These are phyloP conservation scores for Gossypium thurberi DNA, from an alignment of 345 rosid species.

Conservation along the genomic window DNA sequence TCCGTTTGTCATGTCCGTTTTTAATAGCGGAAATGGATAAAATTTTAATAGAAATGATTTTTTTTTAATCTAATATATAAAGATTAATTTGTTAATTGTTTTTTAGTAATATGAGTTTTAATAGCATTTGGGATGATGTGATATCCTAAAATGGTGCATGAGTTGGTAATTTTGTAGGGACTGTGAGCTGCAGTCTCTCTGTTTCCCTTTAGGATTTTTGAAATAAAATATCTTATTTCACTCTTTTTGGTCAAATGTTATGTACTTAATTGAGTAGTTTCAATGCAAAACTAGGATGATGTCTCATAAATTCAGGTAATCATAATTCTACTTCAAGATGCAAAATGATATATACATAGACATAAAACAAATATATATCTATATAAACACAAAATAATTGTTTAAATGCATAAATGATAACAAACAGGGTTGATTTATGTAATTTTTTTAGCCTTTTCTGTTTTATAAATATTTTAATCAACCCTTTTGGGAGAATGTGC, in stretches of 20 bases:
- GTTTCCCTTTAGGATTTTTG: too few relatives aligned
- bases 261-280: not conserved
- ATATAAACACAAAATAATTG: too few relatives aligned
- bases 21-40: too few relatives aligned
- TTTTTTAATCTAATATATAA: too few relatives aligned
- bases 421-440: too few relatives aligned
- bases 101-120: too few relatives aligned
- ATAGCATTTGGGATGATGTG: too few relatives aligned
- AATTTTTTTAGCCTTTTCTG: not conserved
- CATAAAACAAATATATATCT: not conserved
- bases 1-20: too few relatives aligned
- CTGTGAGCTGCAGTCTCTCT: too few relatives aligned
- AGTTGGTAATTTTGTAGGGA: too few relatives aligned
- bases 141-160: too few relatives aligned
- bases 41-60: rapidly evolving
- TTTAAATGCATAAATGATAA: too few relatives aligned
- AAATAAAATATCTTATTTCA: not conserved
- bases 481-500: not conserved
- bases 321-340: not conserved
- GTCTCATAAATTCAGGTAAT: not conserved
- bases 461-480: not conserved
- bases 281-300: not conserved
- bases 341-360: not conserved
- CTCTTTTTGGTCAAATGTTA: not conserved
- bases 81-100: rapidly evolving